Evolutionary conservation across 176 grass and related monocot genomes (phyloP), one percentile per base, ranked within the genome.

Genomic region (Oryza glumipatula): DNA sequence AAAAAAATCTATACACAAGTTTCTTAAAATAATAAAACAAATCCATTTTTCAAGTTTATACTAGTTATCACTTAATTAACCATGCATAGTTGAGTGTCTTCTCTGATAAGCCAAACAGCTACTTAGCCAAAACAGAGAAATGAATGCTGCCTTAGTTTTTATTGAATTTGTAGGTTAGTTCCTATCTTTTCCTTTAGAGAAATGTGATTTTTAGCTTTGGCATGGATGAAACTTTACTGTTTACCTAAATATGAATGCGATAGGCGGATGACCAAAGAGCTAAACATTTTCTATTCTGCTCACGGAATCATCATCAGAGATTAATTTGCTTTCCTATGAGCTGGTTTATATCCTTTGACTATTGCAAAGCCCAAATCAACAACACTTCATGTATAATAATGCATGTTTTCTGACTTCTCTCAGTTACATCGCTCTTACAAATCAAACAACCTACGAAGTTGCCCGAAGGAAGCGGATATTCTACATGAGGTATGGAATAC

Each of bases 391-490:
- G 41, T 68, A 21, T 69, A 77, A 30, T 68, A 77, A 47, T 73
- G 67, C n/a, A 39, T 78, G 66, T 67, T 76, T 5, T 32, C 11
- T 70, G 52, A 65, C 82, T 5, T 46, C 3, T 51, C 11, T 73
- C 89, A 99, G 97, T 51, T 96, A 99, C 76, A 89, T 99, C 79
- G 90, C 87, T 69, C 81, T 96, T 81, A 96, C 94, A 92, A 99
- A 99, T 84, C 97, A 99, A 86, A 99, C 97, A 65, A 99, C 97
- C 19, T 99, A 94, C 3, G 97, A 99, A 85, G 86, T 94, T 76
- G 97, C 92, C 9, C 91, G 94, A 81, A 96, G 91, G 76, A 92
- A 79, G 48, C 86, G 97, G 16, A 92, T 94, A 84, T 83, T 83
- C 16, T 99, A 99, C 82, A 44, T 99, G 81, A 99, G 86, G 97